Percentiles rank a stretch among this genome's conserved stretches.
Conservation (phyloP, 1,284 basidiomycete species). For the Boletellus sp. region DNA sequence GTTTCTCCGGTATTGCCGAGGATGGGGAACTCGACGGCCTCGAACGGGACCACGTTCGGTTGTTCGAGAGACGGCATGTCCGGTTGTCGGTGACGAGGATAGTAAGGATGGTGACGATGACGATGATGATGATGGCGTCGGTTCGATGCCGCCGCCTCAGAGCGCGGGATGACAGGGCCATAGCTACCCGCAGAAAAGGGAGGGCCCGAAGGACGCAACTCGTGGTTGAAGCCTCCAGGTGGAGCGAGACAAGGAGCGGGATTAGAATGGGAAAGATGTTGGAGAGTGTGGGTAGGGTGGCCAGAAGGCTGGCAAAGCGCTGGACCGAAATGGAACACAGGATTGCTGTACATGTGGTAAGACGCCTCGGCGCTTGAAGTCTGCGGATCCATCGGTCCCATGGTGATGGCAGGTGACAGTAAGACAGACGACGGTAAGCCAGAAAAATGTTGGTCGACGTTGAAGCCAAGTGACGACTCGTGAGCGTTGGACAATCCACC, state of each 20-base stretch:
- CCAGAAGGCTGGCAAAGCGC: background rate
- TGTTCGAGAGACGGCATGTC: too few species aligned
- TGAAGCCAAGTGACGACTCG: background rate
- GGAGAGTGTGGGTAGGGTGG: background rate
- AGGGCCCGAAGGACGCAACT: background rate
- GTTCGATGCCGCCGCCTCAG: background rate
- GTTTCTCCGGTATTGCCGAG: background rate
- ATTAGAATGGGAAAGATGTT: background rate
- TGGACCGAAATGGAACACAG: background rate
- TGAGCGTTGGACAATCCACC: background rate
- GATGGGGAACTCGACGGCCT: slow-evolving; percentile 11
- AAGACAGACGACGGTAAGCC: background rate
- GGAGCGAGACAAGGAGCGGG: background rate
- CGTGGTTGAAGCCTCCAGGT: background rate
- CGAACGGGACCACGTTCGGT: slow-evolving; percentile 8
- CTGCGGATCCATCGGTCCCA: slow-evolving; percentile 8
- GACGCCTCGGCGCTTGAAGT: background rate
- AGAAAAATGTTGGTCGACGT: background rate
- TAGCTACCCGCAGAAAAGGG: background rate
- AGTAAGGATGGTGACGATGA: too few species aligned
- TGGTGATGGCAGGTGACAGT: background rate
- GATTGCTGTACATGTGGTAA: background rate
- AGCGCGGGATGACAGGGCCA: background rate
- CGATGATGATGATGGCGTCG: background rate
- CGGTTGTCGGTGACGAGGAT: too few species aligned